phyloP scores from a whole-genome alignment of 1,139 yeast species.

The Wickerhamomyces sp. region DNA sequence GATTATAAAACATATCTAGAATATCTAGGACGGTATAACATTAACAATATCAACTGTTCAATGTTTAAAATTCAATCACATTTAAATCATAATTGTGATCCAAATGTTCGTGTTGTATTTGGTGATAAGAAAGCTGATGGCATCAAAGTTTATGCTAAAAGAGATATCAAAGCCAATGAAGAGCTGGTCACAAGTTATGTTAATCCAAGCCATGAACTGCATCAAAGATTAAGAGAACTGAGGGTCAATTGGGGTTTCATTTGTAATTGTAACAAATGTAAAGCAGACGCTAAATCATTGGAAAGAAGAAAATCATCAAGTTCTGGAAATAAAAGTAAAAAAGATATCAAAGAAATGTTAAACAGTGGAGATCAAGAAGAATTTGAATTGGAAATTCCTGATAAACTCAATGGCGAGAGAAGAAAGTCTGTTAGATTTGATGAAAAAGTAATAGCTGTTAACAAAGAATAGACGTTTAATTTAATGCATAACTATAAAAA shows the following conservation, averaged over 20 bases:
- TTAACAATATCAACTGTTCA: conserved; percentile 66
- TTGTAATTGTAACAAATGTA: conserved; percentile 68
- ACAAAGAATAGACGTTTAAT: conserved; percentile 25
- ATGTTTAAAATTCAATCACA: conserved; percentile 63
- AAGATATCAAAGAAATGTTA: conserved; percentile 46
- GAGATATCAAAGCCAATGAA: conserved; percentile 58
- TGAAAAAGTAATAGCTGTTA: conserved; percentile 50
- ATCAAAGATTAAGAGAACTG: conserved; percentile 60
- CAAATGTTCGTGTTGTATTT: conserved; percentile 58
- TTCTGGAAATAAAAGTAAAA: conserved; percentile 26
- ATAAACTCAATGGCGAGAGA: conserved; percentile 37
- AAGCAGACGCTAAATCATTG: conserved; percentile 37
- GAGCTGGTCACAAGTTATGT: conserved; percentile 71
- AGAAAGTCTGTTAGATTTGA: conserved; percentile 74
- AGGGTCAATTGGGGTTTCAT: conserved; percentile 81
- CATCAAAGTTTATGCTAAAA: conserved; percentile 54
- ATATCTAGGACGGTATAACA: conserved; percentile 68
- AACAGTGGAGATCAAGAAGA: conserved; percentile 39
- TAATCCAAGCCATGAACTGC: conserved; percentile 58
- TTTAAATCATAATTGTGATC: conserved; percentile 73
- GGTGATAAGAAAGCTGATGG: conserved; percentile 46
- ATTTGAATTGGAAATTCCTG: conserved; percentile 46
- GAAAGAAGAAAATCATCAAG: conserved; percentile 20
- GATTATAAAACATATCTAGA: conserved; percentile 52
- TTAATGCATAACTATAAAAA: too few species aligned